Evolutionary conservation across 345 rosid species (phyloP).

Genomic region (Abelmoschus esculentus): DNA sequence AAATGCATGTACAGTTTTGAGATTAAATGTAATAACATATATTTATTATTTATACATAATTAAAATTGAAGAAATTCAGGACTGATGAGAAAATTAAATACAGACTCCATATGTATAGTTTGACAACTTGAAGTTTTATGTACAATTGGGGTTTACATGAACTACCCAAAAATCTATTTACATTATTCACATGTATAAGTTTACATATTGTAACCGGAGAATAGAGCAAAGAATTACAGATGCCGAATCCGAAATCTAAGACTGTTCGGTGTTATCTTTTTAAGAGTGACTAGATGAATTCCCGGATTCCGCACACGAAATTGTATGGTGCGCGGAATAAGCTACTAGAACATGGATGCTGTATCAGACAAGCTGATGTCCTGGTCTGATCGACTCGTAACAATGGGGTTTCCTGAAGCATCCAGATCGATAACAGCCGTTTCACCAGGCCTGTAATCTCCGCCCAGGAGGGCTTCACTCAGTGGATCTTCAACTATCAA

Average conservation of each 20-base stretch:
- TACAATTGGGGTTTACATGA: slow-evolving; percentile 16
- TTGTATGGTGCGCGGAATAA: background rate
- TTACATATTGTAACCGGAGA: background rate
- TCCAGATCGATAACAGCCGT: slow-evolving; percentile 64
- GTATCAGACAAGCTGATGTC: slow-evolving; percentile 52
- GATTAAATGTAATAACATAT: too few species aligned
- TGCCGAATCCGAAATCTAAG: background rate
- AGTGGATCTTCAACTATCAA: slow-evolving; percentile 68
- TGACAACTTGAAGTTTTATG: slow-evolving; percentile 12
- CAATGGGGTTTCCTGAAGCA: slow-evolving; percentile 62
- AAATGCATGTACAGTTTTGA: too few species aligned
- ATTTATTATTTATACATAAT: background rate
- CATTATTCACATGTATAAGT: slow-evolving; percentile 15
- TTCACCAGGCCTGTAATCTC: slow-evolving; percentile 68
- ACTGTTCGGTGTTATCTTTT: background rate
- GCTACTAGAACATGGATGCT: slow-evolving; percentile 25
- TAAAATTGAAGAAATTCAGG: background rate
- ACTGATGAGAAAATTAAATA: background rate
- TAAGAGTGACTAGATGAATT: background rate
- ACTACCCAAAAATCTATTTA: slow-evolving; percentile 11
- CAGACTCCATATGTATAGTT: background rate
- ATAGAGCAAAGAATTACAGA: background rate
- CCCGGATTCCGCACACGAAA: background rate
- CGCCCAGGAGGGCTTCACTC: slow-evolving; percentile 75
- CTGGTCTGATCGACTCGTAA: slow-evolving; percentile 37